These are phyloP conservation scores for Moesziomyces antarcticus DNA, from an alignment of 1,284 basidiomycete species.

Conservation along the genomic window DNA sequence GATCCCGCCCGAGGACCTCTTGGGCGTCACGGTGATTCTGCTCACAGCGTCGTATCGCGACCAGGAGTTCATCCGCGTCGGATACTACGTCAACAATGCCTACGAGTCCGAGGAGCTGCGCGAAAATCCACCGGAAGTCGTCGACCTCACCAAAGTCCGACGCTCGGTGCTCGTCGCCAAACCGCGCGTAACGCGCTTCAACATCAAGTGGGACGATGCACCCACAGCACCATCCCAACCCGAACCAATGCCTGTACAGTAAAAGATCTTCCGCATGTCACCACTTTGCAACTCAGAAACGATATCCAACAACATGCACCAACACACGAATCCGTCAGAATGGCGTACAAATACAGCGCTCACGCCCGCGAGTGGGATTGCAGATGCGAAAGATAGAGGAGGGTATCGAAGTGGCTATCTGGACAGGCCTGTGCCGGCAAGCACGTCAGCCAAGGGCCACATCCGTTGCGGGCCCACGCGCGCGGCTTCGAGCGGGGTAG, in stretches of 20 bases:
- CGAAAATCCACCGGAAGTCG: slow-evolving; percentile 64
- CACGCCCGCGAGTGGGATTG: neutral
- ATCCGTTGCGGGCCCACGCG: slow-evolving; percentile 17
- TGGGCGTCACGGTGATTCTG: slow-evolving; percentile 90
- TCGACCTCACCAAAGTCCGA: slow-evolving; percentile 73
- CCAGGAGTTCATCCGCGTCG: slow-evolving; percentile 97
- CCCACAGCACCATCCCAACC: slow-evolving; percentile 2
- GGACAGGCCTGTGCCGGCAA: slow-evolving; percentile 25
- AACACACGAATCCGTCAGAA: too few relatives aligned
- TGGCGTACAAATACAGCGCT: too few relatives aligned
- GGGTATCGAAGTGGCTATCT: neutral
- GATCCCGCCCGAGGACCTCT: slow-evolving; percentile 83
- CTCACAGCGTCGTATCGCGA: slow-evolving; percentile 87
- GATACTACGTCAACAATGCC: slow-evolving; percentile 99
- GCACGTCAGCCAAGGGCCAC: slow-evolving; percentile 20
- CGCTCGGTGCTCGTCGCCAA: slow-evolving; percentile 88
- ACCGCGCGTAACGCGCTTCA: slow-evolving; percentile 87
- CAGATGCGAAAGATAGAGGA: neutral
- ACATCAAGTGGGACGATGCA: slow-evolving; percentile 69
- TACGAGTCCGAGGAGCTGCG: slow-evolving; percentile 85
- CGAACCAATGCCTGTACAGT: slow-evolving; percentile 2
- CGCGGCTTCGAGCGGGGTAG: neutral
- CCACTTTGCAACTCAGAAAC: too few relatives aligned
- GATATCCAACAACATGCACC: too few relatives aligned
- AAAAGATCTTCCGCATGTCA: neutral